These are phyloP conservation scores for Russula griseocarnosa DNA, from an alignment of 768 basidiomycete genomes.

Conservation along the genomic window DNA sequence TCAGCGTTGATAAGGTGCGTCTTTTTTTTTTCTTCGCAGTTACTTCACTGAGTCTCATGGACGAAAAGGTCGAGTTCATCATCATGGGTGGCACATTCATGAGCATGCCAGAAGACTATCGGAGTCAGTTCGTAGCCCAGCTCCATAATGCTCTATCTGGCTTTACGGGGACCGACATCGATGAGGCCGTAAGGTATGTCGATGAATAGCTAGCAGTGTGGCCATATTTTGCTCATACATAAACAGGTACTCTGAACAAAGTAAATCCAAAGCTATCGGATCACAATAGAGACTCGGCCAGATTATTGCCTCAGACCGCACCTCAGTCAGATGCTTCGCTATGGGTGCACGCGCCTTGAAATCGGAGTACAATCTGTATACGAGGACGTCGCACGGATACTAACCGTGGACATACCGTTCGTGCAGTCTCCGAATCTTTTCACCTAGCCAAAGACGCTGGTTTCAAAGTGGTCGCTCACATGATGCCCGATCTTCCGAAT, in stretches of 20 bases:
- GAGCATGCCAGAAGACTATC: slow-evolving; percentile 98
- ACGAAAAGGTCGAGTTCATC: slow-evolving; percentile 69
- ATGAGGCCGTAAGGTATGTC: slow-evolving; percentile 84
- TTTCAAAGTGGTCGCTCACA: slow-evolving; percentile 99
- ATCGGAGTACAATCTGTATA: slow-evolving; percentile 99
- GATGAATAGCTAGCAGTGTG: background rate
- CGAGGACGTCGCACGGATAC: slow-evolving; percentile 99
- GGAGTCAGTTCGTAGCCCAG: slow-evolving; percentile 89
- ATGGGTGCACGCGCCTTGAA: slow-evolving; percentile 96
- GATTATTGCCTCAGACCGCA: slow-evolving; percentile 98
- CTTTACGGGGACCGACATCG: slow-evolving; percentile 87
- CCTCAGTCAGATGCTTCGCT: slow-evolving; percentile 97
- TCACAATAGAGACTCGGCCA: slow-evolving; percentile 97
- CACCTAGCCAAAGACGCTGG: slow-evolving; percentile 98
- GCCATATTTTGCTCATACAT: background rate
- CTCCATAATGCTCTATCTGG: slow-evolving; percentile 96
- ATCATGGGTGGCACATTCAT: slow-evolving; percentile 99
- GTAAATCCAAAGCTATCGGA: slow-evolving; percentile 99
- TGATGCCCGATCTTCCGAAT: slow-evolving; percentile 99
- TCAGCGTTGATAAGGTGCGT: slow-evolving; percentile 89
- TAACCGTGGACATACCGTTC: slow-evolving; percentile 97
- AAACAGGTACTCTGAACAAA: slow-evolving; percentile 87
- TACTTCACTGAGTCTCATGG: background rate
- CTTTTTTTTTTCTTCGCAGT: background rate
- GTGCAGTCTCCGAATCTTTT: slow-evolving; percentile 94